A percentile compares a stretch with the other conserved stretches of the same genome.
phyloP scores from a whole-genome alignment of 2,329 filamentous ascomycete genomes.

The Dactylella cylindrospora region DNA sequence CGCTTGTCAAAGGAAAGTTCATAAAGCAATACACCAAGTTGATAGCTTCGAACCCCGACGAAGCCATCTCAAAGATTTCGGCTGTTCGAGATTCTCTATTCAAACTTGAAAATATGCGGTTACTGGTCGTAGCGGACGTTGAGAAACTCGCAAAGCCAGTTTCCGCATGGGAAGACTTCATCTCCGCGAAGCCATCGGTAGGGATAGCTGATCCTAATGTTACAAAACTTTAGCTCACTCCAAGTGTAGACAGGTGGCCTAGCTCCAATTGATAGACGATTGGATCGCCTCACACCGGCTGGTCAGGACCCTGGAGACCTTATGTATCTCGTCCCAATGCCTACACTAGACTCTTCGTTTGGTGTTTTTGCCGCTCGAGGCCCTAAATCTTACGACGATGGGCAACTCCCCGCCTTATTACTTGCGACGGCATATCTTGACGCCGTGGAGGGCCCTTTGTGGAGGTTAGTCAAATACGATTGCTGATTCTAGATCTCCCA shows the following conservation, averaged over 20 bases:
- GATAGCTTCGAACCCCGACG: constrained; percentile 72
- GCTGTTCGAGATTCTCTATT: constrained; percentile 74
- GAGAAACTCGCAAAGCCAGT: constrained; percentile 73
- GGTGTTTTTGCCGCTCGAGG: constrained; percentile 74
- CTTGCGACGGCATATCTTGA: constrained; percentile 91
- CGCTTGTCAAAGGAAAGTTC: constrained; percentile 84
- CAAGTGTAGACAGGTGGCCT: constrained; percentile 32
- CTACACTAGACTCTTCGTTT: constrained; percentile 89
- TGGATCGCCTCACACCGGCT: constrained; percentile 71
- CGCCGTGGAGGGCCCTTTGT: constrained; percentile 88
- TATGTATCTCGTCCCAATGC: constrained; percentile 82
- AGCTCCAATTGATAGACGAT: constrained; percentile 49
- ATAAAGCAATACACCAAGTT: constrained; percentile 82
- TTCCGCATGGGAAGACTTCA: constrained; percentile 72
- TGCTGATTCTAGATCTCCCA: neutral
- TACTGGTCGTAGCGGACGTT: constrained; percentile 80
- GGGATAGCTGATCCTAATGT: neutral
- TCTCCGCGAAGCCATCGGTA: constrained; percentile 51
- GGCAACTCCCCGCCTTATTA: constrained; percentile 76
- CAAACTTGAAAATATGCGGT: constrained; percentile 78
- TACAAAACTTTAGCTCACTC: constrained; percentile 3
- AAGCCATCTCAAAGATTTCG: constrained; percentile 75
- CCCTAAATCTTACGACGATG: constrained; percentile 72
- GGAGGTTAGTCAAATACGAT: constrained; percentile 57
- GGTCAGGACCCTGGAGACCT: constrained; percentile 74